A percentile compares a stretch with the other conserved stretches of the same genome.
phyloP scores from a whole-genome alignment of 352 stramenopile genomes.

The Phytophthora boehmeriae region DNA sequence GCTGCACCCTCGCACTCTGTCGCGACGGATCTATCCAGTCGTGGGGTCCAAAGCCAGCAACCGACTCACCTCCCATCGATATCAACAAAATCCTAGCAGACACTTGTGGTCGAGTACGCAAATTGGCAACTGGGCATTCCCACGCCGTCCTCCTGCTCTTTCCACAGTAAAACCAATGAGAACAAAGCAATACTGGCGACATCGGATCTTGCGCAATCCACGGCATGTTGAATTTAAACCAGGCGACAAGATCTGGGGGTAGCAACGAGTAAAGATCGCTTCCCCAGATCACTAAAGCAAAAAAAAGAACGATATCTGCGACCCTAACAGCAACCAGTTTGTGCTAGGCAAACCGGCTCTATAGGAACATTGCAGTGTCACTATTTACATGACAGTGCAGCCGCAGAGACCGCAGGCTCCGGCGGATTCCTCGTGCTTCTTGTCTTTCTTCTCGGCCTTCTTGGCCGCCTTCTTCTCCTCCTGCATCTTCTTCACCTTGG shows the following conservation, averaged over 20 bases:
- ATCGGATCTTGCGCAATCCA: conserved; percentile 18
- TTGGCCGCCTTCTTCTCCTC: conserved; percentile 54
- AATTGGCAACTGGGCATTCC: conserved; percentile 29
- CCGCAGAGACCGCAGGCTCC: conserved; percentile 58
- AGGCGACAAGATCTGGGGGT: conserved; percentile 17
- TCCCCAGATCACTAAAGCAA: background rate
- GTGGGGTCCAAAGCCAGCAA: conserved; percentile 45
- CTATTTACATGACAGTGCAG: conserved; percentile 76
- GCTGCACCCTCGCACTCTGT: conserved; percentile 56
- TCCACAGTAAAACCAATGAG: background rate
- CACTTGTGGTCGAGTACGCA: conserved; percentile 10
- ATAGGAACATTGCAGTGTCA: no score
- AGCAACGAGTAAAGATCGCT: background rate
- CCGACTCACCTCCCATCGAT: conserved; percentile 9
- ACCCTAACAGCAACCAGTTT: background rate
- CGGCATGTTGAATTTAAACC: conserved; percentile 36
- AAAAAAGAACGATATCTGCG: background rate
- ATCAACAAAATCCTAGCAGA: conserved; percentile 13
- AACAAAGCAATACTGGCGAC: conserved; percentile 3
- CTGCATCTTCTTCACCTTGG: conserved; percentile 62
- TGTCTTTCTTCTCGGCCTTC: conserved; percentile 49
- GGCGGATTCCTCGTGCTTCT: conserved; percentile 49
- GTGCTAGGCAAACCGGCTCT: background rate
- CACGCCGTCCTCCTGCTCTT: conserved; percentile 39
- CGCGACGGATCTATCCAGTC: conserved; percentile 50